phyloP scores from a whole-genome alignment of 371 early-diverging fungal species.

The Mucor velutinosus region DNA sequence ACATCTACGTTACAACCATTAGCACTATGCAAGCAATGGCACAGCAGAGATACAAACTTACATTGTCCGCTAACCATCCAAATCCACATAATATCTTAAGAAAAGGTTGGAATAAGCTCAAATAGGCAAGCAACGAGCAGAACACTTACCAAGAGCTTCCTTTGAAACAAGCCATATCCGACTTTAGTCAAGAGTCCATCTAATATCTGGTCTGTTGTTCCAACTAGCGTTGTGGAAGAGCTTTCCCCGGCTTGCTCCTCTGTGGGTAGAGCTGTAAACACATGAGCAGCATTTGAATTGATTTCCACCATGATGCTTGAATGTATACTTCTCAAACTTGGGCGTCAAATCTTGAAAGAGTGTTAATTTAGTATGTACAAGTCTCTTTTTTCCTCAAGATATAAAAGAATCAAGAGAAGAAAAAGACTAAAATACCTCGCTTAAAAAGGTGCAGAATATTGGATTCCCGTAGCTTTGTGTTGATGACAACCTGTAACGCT shows the following conservation, averaged over 20 bases:
- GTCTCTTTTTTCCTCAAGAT: background rate
- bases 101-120: background rate
- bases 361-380: background rate
- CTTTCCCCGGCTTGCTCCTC: background rate
- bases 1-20: constrained; percentile 52
- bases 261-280: background rate
- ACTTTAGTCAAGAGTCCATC: constrained; percentile 68
- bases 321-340: background rate
- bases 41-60: constrained; percentile 32
- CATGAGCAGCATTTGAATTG: background rate
- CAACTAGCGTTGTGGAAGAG: background rate
- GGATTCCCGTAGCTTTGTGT: background rate
- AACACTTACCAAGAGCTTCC: constrained; percentile 63
- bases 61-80: constrained; percentile 89
- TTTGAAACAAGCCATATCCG: constrained; percentile 81
- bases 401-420: background rate
- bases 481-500: background rate
- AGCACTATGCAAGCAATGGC: background rate
- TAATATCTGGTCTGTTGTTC: constrained; percentile 38
- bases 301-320: background rate
- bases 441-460: background rate
- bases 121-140: background rate
- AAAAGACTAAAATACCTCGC: background rate
- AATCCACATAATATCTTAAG: constrained; percentile 73
- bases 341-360: background rate